Conservation (phyloP, 768 basidiomycete species). For the Dioszegia hungarica region DNA sequence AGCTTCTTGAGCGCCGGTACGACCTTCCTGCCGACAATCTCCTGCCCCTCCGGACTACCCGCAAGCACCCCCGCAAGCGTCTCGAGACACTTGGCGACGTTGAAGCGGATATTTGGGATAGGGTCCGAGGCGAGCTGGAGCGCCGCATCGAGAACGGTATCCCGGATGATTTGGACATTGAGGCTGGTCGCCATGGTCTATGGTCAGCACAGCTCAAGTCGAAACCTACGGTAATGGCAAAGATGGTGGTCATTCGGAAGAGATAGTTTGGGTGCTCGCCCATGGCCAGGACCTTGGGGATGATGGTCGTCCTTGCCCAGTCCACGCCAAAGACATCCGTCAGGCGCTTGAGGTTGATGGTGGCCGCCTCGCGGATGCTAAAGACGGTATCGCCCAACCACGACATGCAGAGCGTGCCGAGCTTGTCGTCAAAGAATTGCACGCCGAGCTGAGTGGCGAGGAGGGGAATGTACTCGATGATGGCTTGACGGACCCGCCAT, state of each 20-base stretch:
- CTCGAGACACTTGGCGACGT: conserved; percentile 92
- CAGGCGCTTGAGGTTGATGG: conserved; percentile 89
- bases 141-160: conserved; percentile 71
- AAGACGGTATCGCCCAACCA: conserved; percentile 98
- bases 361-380: conserved; percentile 97
- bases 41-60: conserved; percentile 60
- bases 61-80: conserved; percentile 72
- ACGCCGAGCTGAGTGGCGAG: conserved; percentile 96
- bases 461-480: conserved; percentile 98
- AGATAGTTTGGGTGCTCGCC: conserved; percentile 94
- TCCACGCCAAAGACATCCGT: conserved; percentile 98
- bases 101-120: conserved; percentile 99
- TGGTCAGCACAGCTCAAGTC: neutral
- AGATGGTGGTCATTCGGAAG: conserved; percentile 97
- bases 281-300: conserved; percentile 96
- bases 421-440: conserved; percentile 94
- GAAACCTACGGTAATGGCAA: conserved; percentile 85
- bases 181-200: conserved; percentile 94
- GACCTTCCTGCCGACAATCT: conserved; percentile 68
- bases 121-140: conserved; percentile 77
- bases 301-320: conserved; percentile 88
- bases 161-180: conserved; percentile 72
- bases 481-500: conserved; percentile 98
- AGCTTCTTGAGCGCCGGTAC: conserved; percentile 79
- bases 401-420: conserved; percentile 95